Evolutionary conservation across 495 filamentous ascomycete species (phyloP).

Genomic region (Wilcoxina mikolae): DNA sequence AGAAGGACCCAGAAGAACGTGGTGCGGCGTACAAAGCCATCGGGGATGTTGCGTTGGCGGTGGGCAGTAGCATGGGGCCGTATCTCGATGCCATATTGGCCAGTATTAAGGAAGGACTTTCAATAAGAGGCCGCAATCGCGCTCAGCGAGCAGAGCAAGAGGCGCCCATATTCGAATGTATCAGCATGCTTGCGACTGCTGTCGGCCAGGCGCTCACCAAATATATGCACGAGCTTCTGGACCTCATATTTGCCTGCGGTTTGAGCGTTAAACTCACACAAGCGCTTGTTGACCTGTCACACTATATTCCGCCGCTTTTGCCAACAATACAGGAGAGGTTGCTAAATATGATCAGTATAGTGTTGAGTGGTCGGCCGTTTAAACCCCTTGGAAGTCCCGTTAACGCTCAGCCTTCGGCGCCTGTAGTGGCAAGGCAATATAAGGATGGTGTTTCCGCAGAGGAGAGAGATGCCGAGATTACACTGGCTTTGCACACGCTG

Average conservation of each 20-base stretch:
- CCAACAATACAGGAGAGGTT: slow-evolving; percentile 82
- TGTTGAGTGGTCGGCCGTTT: slow-evolving; percentile 82
- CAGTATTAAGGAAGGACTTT: slow-evolving; percentile 79
- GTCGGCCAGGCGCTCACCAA: slow-evolving; percentile 95
- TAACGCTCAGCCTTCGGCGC: slow-evolving; percentile 47
- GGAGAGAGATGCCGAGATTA: slow-evolving; percentile 74
- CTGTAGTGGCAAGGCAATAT: slow-evolving; percentile 73
- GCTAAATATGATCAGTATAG: slow-evolving; percentile 85
- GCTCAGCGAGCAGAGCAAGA: slow-evolving; percentile 45
- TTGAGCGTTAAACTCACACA: slow-evolving; percentile 84
- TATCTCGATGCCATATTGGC: slow-evolving; percentile 88
- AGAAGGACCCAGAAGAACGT: slow-evolving; percentile 60
- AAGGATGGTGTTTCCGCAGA: slow-evolving; percentile 56
- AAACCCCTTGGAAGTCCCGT: slow-evolving; percentile 79
- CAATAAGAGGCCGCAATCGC: slow-evolving; percentile 63
- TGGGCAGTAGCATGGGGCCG: slow-evolving; percentile 69
- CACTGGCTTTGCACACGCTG: slow-evolving; percentile 77
- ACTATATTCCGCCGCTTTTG: slow-evolving; percentile 92
- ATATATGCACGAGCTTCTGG: slow-evolving; percentile 88
- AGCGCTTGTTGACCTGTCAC: slow-evolving; percentile 92
- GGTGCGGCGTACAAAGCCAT: slow-evolving; percentile 90
- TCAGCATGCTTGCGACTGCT: slow-evolving; percentile 87
- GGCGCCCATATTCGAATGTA: slow-evolving; percentile 91
- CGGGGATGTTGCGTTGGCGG: slow-evolving; percentile 88
- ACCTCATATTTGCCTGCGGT: slow-evolving; percentile 93